Percentiles rank a stretch among this genome's conserved stretches.
Evolutionary conservation across 2,329 filamentous ascomycete genomes (phyloP).

Genomic region (Xylaria sp.): DNA sequence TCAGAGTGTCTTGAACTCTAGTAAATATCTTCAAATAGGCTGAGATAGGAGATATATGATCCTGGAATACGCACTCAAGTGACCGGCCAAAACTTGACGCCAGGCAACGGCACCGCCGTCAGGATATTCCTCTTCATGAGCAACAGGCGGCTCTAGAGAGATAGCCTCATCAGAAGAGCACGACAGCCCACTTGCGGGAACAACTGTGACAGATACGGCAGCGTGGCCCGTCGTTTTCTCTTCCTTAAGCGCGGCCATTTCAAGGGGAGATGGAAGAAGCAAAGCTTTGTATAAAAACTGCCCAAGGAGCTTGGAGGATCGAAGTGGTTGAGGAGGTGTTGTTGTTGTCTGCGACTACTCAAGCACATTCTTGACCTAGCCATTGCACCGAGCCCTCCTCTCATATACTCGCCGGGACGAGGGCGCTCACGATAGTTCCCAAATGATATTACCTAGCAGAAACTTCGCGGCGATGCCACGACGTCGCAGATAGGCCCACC

Average conservation of each 20-base stretch:
- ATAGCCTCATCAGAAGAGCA: constrained; percentile 12
- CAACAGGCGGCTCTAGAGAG: constrained; percentile 3
- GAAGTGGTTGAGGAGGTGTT: constrained; percentile 10
- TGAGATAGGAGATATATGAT: not conserved
- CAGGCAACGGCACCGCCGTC: constrained; percentile 50
- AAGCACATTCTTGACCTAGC: not conserved
- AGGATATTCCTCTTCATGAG: constrained; percentile 18
- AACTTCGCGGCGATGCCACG: constrained; percentile 27
- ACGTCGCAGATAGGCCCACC: constrained; percentile 14
- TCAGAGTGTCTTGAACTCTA: not conserved
- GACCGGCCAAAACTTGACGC: constrained; percentile 52
- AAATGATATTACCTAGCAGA: constrained; percentile 24
- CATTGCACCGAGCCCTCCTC: constrained; percentile 9
- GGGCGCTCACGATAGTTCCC: not conserved
- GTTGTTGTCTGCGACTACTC: not conserved
- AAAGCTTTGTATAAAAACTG: constrained; percentile 11
- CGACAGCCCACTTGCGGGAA: constrained; percentile 14
- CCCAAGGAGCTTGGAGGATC: constrained; percentile 4
- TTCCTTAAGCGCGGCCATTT: constrained; percentile 17
- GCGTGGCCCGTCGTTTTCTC: constrained; percentile 17
- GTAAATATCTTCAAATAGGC: not conserved
- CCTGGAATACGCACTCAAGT: constrained; percentile 26
- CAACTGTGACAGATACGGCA: constrained; percentile 16
- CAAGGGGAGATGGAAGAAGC: constrained; percentile 15
- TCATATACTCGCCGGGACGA: constrained; percentile 23